Base-by-base conservation (phyloP, 2,329 filamentous ascomycete genomes). In the Aspergillus brunneoviolaceus region DNA sequence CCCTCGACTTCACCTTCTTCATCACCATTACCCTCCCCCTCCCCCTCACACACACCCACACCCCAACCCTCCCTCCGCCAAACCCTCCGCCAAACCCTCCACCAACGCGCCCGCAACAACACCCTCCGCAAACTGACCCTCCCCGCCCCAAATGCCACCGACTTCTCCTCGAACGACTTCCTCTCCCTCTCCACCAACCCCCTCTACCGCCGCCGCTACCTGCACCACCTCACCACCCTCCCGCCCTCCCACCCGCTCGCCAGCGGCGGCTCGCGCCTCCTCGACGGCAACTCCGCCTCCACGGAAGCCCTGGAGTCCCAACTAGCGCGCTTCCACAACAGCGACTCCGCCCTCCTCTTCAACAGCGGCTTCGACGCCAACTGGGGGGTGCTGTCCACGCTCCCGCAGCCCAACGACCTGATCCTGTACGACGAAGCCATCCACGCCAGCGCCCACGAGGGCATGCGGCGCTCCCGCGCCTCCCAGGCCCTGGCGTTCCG, bases 391-490 rank as follows among this genome's bases (percentile, higher is more conserved):
- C 82, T 89, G n/a, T 77, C 81, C 2, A 85, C 82, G 57, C 77
- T 87, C 1, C 85, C 87, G 1, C 86, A 86, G 63, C 77, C 76
- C 0, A 85, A 82, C 0, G 88, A 90, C 70, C 67, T 83, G 1
- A 80, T 95, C 23, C 71, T 95, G 0, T 89, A 90, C 65, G 91
- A 94, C 68, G 89, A 89, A 70, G 79, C 89, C 33, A 86, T 94
- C 14, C 91, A 94, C 66, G 91, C 91, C 0, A 92, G 89, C 65
- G 85, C 88, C 1, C 90, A 92, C 60, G 90, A 93, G 70, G 91
- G 90, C 0, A 91, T 93, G 87, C 81, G 82, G 19, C 67, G 88
- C 21, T 87, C 86, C 6, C 81, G 88, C 1, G 87, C 86, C 0
- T 74, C 67, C 0, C 73, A 67, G 39, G 79, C 66, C 70, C 55